Base-by-base conservation (phyloP, 108 stramenopile genomes). In the Mediolabrus comicus region DNA sequence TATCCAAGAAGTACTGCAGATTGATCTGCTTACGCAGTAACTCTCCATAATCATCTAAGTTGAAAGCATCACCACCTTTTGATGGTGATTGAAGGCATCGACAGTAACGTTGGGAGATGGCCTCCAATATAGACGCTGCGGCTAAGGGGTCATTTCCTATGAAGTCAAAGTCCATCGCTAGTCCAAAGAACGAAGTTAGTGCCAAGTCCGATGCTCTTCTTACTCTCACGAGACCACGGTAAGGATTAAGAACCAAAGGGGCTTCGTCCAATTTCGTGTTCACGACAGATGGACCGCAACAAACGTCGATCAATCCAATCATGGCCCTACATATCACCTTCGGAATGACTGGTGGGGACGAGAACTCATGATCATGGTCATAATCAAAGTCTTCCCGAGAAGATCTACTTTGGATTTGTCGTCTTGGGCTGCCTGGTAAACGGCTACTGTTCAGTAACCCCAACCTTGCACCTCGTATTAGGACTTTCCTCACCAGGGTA, bases 1-100 rank as follows among this genome's bases (percentile, higher is more conserved):
- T 73, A 71, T 95, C 94, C 75, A 95, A 80, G 65, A 92, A 86
- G 52, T 77, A 87, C 63, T 95, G 94, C 5, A 92, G 81, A 53
- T 88, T 86, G 8, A 92, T 75, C 62, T 95, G 91, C 71, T 84
- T 87, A 27, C 94, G 72, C 35, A 95, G 25, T 14, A 95, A 53
- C 9, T 41, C 56, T 4, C 83, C 83, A 36, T 83, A 83, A 17
- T 65, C 63, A 24, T 62, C 62, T 19, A 43, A 63, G 16, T 59
- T 57, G 3, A 67, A 65, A 14, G 24, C 33, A 34, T 62, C 33
- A 58, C 38, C 17, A 13, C 32, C 30, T 25, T 49, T 53, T 14
- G 43, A 33, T 24, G 41, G 41, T 4, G 28, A n/a, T 13, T 46
- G 25, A 56, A 49, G 53, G 0, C 33, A 16, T 29, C 38, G 58